phyloP scores from a whole-genome alignment of 352 stramenopile species.

The Phytophthora pistaciae region DNA sequence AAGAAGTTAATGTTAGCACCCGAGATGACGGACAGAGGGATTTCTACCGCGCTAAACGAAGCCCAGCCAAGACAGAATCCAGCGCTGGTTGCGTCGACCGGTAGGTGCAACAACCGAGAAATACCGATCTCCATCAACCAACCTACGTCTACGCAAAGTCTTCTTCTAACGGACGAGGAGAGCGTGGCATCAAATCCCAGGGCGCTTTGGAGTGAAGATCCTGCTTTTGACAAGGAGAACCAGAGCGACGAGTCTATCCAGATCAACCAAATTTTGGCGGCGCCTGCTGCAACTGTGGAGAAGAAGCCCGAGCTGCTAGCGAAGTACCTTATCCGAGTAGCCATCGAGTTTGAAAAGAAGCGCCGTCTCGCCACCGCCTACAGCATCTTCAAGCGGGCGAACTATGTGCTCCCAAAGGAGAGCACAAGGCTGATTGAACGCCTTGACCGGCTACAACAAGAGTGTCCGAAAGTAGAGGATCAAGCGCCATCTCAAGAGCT shows the following conservation, averaged over 20 bases:
- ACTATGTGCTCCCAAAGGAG: slow-evolving; percentile 52
- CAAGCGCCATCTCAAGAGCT: slow-evolving; percentile 51
- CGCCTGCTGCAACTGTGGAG: slow-evolving; percentile 1
- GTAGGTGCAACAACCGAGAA: background rate
- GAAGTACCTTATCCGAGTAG: slow-evolving; percentile 67
- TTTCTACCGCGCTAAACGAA: background rate
- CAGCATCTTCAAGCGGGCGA: slow-evolving; percentile 65
- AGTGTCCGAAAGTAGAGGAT: slow-evolving; percentile 25
- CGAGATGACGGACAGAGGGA: background rate
- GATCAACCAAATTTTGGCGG: background rate
- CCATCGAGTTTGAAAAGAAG: slow-evolving; percentile 61
- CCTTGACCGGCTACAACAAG: slow-evolving; percentile 40
- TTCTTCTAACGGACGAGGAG: background rate
- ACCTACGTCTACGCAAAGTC: background rate
- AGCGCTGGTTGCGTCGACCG: background rate
- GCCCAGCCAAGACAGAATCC: background rate
- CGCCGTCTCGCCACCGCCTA: slow-evolving; percentile 44
- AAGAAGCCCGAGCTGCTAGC: slow-evolving; percentile 46
- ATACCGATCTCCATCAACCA: background rate
- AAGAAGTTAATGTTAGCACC: background rate
- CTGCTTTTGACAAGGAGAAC: slow-evolving; percentile 25
- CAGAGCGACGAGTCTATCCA: background rate
- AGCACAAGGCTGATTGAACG: slow-evolving; percentile 61
- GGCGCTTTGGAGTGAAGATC: background rate
- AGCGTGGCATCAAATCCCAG: background rate